Percentiles rank a stretch among this genome's conserved stretches.
Conservation (phyloP, 129 eudicot genomes). For the Centaurea solstitialis region DNA sequence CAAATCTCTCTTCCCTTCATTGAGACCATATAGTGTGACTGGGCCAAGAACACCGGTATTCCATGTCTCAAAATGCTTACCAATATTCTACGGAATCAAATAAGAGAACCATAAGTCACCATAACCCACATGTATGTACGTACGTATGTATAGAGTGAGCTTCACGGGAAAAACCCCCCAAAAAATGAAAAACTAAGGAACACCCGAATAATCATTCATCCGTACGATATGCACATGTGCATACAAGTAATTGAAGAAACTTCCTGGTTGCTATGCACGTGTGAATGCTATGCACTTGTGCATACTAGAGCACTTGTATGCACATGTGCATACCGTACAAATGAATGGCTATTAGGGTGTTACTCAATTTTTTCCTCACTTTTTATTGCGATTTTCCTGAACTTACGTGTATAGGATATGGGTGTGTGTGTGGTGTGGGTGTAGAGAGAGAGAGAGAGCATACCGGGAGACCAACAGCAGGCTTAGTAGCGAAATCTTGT, state of each 20-base stretch:
- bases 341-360: not conserved
- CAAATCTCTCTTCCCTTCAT: constrained; percentile 85
- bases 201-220: not conserved
- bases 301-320: not conserved
- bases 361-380: no score
- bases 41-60: constrained; percentile 99
- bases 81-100: constrained; percentile 60
- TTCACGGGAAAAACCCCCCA: not conserved
- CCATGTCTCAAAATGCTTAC: constrained; percentile 91
- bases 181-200: not conserved
- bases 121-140: constrained; percentile 7
- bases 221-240: not conserved
- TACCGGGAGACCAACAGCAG: constrained; percentile 78
- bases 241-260: not conserved
- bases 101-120: constrained; percentile 6
- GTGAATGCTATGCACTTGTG: not conserved
- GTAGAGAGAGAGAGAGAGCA: constrained; percentile 18
- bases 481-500: constrained; percentile 72
- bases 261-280: not conserved
- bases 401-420: no score
- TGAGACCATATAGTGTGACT: constrained; percentile 77
- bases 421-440: no score
- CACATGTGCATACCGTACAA: not conserved
- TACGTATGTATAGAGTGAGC: not conserved
- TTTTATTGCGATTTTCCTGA: no score